A percentile compares a stretch with the other conserved stretches of the same genome.
phyloP scores from a whole-genome alignment of 202 grass and related monocot genomes.

The Elaeis oleifera region DNA sequence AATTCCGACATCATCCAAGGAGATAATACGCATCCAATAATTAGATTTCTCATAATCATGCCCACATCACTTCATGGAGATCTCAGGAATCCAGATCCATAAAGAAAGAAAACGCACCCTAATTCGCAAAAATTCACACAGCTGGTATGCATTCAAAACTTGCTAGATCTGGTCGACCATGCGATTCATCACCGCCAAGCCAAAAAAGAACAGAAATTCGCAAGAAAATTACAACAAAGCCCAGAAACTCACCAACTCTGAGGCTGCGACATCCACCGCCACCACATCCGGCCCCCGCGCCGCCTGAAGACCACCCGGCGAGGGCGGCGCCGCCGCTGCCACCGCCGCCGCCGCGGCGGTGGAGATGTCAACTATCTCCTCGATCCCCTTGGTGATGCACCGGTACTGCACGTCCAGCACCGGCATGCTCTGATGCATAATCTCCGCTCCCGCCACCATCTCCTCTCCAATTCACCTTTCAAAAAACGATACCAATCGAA shows the following conservation, averaged over 20 bases:
- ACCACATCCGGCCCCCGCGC: background rate
- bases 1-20: background rate
- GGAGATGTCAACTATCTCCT: conserved; percentile 33
- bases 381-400: conserved; percentile 40
- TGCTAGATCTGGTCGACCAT: conserved; percentile 2
- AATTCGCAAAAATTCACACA: too few species aligned
- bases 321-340: conserved; percentile 21
- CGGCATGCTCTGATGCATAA: conserved; percentile 57
- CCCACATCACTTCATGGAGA: too few species aligned
- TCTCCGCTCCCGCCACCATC: conserved; percentile 79
- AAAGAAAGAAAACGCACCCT: too few species aligned
- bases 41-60: background rate
- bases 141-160: background rate
- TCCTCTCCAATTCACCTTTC: conserved; percentile 11
- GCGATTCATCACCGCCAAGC: too few species aligned
- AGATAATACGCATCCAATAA: background rate
- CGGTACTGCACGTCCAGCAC: conserved; percentile 48
- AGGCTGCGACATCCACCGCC: conserved; percentile 23
- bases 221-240: background rate
- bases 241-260: conserved; percentile 49
- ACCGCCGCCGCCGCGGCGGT: conserved; percentile 21
- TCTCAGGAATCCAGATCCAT: too few species aligned
- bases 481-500: background rate
- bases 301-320: background rate
- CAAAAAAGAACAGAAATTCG: background rate